Conservation (phyloP, 164 flowering plant genomes). For the Chloranthus sessilifolius region DNA sequence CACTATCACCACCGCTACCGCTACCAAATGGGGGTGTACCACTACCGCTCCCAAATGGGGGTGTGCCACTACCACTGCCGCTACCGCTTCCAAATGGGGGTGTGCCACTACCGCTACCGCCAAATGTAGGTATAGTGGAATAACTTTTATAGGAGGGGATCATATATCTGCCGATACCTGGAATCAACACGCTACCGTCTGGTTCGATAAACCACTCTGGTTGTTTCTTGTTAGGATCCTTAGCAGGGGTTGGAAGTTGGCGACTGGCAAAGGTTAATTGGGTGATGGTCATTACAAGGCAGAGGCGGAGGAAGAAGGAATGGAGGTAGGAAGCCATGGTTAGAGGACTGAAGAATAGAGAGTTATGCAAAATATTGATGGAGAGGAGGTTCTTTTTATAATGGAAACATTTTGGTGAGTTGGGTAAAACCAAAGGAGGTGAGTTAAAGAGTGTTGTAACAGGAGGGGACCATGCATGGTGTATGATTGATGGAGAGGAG, state of each 20-base stretch:
- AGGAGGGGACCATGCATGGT: not conserved
- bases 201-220: slow-evolving; percentile 18
- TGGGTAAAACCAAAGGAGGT: not conserved
- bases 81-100: slow-evolving; percentile 5
- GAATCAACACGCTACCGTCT: slow-evolving; percentile 28
- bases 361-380: not conserved
- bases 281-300: slow-evolving; percentile 13
- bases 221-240: slow-evolving; percentile 20
- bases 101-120: too few species aligned
- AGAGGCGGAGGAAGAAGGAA: slow-evolving; percentile 18
- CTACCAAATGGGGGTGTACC: not conserved
- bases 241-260: slow-evolving; percentile 11
- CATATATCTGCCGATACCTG: slow-evolving; percentile 28
- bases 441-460: not conserved
- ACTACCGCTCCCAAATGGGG: not conserved
- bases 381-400: slow-evolving; percentile 1
- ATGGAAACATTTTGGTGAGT: not conserved
- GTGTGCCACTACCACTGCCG: slow-evolving; percentile 2
- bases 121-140: not conserved
- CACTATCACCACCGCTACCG: slow-evolving; percentile 9
- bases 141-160: slow-evolving; percentile 10
- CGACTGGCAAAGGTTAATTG: slow-evolving; percentile 17
- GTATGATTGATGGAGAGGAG: too few species aligned
- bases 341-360: not conserved
- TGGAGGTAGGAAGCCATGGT: slow-evolving; percentile 20